Evolutionary conservation across 495 filamentous ascomycete genomes (phyloP).

Genomic region (Annulohypoxylon maeteangense): DNA sequence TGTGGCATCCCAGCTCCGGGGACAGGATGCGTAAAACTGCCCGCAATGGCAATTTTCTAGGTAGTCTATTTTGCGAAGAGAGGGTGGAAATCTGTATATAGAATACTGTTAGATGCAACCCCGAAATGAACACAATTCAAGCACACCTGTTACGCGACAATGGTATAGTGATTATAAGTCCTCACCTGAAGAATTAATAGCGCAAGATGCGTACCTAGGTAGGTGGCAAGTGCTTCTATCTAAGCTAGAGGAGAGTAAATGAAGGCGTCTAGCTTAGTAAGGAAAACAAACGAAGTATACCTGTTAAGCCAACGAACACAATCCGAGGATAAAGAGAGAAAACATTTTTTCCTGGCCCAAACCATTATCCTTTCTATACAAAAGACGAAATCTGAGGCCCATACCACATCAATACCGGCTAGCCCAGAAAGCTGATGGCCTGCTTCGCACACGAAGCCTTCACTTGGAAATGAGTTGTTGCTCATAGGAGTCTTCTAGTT

Average conservation of each 20-base stretch:
- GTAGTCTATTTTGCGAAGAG: background rate
- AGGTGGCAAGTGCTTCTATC: background rate
- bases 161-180: background rate
- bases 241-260: background rate
- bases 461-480: too few species aligned
- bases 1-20: background rate
- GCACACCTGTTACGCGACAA: background rate
- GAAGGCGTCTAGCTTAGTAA: background rate
- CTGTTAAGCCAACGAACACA: too few species aligned
- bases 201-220: background rate
- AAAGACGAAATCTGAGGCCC: background rate
- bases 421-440: too few species aligned
- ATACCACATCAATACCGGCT: too few species aligned
- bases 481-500: too few species aligned
- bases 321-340: too few species aligned
- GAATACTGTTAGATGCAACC: background rate
- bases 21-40: background rate
- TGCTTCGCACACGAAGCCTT: too few species aligned
- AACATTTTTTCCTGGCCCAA: too few species aligned
- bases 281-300: too few species aligned
- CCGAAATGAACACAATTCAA: background rate
- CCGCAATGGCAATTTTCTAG: background rate
- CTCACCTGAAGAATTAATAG: background rate
- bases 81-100: background rate
- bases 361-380: too few species aligned